phyloP scores from a whole-genome alignment of 495 filamentous ascomycete species.

The Astrothelium macrocarpum region DNA sequence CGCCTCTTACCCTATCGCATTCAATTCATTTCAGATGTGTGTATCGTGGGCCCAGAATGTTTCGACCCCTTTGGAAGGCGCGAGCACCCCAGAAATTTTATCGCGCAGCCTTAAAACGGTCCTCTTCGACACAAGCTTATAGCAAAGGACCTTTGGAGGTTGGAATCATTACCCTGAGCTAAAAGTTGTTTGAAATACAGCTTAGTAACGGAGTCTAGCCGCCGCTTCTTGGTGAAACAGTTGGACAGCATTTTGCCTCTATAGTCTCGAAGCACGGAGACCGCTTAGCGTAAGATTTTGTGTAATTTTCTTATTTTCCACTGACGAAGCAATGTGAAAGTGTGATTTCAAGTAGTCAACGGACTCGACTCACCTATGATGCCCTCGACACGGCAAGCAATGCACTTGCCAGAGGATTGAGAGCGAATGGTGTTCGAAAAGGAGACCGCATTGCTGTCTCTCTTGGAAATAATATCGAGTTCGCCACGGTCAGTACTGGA shows the following conservation, averaged over 20 bases:
- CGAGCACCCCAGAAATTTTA: background rate
- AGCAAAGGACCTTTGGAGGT: constrained; percentile 31
- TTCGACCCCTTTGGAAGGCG: background rate
- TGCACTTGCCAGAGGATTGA: constrained; percentile 61
- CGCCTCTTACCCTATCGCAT: background rate
- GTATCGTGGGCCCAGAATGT: background rate
- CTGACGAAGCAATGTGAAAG: no score
- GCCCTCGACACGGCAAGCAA: constrained; percentile 67
- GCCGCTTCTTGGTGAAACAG: constrained; percentile 61
- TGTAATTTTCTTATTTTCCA: no score
- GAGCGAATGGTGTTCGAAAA: constrained; percentile 65
- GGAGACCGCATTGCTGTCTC: constrained; percentile 81
- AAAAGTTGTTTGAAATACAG: constrained; percentile 3
- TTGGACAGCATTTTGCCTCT: constrained; percentile 69
- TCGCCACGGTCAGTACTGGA: constrained; percentile 49
- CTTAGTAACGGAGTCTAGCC: constrained; percentile 54
- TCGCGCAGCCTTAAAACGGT: background rate
- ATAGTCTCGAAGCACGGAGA: constrained; percentile 67
- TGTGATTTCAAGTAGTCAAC: constrained; percentile 58
- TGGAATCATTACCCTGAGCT: constrained; percentile 6
- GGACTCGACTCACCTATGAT: constrained; percentile 57
- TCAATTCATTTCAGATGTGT: background rate
- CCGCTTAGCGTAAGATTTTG: constrained; percentile 55
- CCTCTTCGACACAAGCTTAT: constrained; percentile 24
- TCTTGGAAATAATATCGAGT: constrained; percentile 77